phyloP scores from a whole-genome alignment of 257 asterid genomes.

The Lavandula angustifolia region DNA sequence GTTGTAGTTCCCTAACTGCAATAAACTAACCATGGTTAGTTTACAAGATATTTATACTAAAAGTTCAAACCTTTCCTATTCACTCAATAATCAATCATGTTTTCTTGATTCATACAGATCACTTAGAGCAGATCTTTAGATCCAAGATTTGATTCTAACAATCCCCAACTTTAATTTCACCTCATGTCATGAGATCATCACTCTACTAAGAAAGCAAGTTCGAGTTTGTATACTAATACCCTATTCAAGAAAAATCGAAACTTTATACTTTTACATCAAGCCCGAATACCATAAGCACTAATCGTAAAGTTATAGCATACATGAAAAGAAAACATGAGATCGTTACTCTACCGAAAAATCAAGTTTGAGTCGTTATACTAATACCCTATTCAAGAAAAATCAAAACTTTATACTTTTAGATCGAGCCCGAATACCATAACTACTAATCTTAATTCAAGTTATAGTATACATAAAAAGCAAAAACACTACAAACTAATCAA shows the following conservation, averaged over 20 bases:
- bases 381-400: background rate
- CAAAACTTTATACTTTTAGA: background rate
- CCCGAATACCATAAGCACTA: too few species aligned
- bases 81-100: background rate
- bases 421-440: background rate
- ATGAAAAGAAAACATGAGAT: background rate
- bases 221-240: background rate
- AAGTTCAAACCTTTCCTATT: background rate
- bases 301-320: background rate
- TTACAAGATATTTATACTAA: background rate
- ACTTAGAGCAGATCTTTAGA: background rate
- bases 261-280: too few species aligned
- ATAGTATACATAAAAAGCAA: background rate
- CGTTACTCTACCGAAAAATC: too few species aligned
- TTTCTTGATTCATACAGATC: constrained; percentile 15
- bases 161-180: too few species aligned
- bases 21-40: constrained; percentile 15
- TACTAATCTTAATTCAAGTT: background rate
- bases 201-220: too few species aligned
- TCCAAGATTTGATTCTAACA: background rate
- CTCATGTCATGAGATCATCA: background rate
- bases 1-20: constrained; percentile 87
- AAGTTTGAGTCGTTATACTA: background rate
- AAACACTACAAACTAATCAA: background rate
- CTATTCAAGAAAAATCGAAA: background rate